These are phyloP conservation scores for Neoarthrinium moseri DNA, from an alignment of 2,329 filamentous ascomycete species.

Conservation along the genomic window DNA sequence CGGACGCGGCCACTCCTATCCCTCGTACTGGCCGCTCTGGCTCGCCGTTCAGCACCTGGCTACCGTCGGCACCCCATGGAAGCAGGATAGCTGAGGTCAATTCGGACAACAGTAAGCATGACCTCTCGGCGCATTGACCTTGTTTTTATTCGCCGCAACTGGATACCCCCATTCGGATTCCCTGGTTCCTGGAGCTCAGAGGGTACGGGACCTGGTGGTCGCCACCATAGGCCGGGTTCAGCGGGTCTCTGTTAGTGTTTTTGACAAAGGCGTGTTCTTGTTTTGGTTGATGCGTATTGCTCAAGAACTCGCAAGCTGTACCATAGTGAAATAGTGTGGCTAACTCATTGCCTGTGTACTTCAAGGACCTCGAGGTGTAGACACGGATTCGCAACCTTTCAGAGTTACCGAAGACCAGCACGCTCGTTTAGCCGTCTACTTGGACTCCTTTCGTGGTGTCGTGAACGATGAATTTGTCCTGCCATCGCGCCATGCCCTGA, in stretches of 20 bases:
- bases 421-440: conserved; percentile 18
- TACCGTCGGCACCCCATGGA: conserved; percentile 32
- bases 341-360: not conserved
- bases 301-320: not conserved
- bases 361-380: conserved; percentile 10
- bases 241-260: not conserved
- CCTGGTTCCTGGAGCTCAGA: not conserved
- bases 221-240: not conserved
- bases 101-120: conserved; percentile 18
- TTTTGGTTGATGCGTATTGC: not conserved
- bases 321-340: not conserved
- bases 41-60: conserved; percentile 35
- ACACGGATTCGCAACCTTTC: conserved; percentile 9
- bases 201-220: not conserved
- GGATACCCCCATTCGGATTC: not conserved
- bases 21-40: conserved; percentile 21
- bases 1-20: conserved; percentile 12
- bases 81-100: conserved; percentile 23
- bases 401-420: conserved; percentile 33
- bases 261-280: not conserved
- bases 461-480: conserved; percentile 28
- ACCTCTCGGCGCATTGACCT: conserved; percentile 1
- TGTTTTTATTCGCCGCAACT: conserved; percentile 7
- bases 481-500: conserved; percentile 34
- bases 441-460: conserved; percentile 26